Evolutionary conservation across 495 filamentous ascomycete genomes (phyloP), one percentile per base, ranked within the genome.

Genomic region (Mytilinidion resinicola): DNA sequence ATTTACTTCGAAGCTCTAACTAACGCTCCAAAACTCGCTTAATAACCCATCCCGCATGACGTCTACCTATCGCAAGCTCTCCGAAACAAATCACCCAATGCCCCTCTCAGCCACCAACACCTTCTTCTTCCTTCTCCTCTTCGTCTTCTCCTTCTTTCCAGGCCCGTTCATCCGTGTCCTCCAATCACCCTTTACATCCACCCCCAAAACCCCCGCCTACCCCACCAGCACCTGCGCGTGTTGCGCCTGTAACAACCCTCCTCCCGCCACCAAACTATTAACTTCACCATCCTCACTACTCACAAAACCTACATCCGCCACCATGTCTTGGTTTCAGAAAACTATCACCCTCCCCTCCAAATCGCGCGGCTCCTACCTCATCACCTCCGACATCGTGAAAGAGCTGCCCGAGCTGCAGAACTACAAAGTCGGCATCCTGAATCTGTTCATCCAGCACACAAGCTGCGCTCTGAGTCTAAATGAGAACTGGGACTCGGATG

Each of bases 391-490:
- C 49, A 80, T 98, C 55, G 48, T 81, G 30, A 71, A 72, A 39
- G 74, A 82, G 37, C 72, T 97, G 0, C 89, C 91, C 4, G 87
- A 96, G 71, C 76, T 98, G 63, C 74, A 73, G 47, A 63, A 76
- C 56, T 93, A 95, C 80, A 90, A 90, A 70, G 78, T 91, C 60
- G 93, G 93, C 35, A 75, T 97, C 57, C 76, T 97, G 58, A 84
- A 95, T 66, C 78, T 96, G 46, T 96, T 96, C 73, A 76, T 95
- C 44, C 89, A 96, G 74, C 91, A 96, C 74, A 96, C 91, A 21
- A 87, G 82, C 69, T 91, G 88, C 73, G 91, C 86, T 41, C 76
- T 96, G 52, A 86, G 81, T 54, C 72, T 96, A 61, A 96, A 98
- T 72, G 93, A 98, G 82, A 97, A 97, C 74, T 98, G 79, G 84